These are phyloP conservation scores for Hypoxylon crocopeplum DNA, from an alignment of 495 filamentous ascomycete species.

Conservation along the genomic window DNA sequence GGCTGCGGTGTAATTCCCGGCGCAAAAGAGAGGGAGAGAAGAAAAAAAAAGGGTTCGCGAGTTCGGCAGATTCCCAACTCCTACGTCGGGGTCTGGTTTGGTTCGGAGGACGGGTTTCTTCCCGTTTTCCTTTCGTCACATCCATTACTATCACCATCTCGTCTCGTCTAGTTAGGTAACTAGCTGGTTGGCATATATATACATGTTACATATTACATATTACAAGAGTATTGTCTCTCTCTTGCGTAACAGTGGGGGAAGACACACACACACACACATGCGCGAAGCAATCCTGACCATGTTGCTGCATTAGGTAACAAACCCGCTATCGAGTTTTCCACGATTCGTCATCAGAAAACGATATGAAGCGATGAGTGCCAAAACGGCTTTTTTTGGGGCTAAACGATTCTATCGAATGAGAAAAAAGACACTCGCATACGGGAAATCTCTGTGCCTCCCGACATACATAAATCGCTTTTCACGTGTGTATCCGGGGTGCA, in stretches of 20 bases:
- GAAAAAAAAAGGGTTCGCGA: slow-evolving; percentile 21
- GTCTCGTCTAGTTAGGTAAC: too few species aligned
- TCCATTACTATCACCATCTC: slow-evolving; percentile 5
- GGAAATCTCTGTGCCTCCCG: slow-evolving; percentile 32
- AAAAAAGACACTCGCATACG: slow-evolving; percentile 9
- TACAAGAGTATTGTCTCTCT: too few species aligned
- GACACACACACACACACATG: background rate
- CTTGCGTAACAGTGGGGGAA: slow-evolving; percentile 3
- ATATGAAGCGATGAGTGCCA: too few species aligned
- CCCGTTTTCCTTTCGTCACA: slow-evolving; percentile 25
- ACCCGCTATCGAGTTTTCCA: slow-evolving; percentile 24
- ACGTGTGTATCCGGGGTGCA: slow-evolving; percentile 36
- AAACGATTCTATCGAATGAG: slow-evolving; percentile 22
- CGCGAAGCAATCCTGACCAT: slow-evolving; percentile 4
- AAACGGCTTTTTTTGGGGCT: too few species aligned
- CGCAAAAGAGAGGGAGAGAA: slow-evolving; percentile 27
- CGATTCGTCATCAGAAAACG: slow-evolving; percentile 22
- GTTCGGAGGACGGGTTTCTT: slow-evolving; percentile 1
- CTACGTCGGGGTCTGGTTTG: background rate
- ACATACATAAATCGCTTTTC: slow-evolving; percentile 19
- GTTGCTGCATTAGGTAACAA: slow-evolving; percentile 36
- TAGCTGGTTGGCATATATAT: background rate
- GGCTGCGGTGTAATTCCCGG: slow-evolving; percentile 39
- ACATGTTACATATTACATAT: too few species aligned
- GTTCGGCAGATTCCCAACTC: slow-evolving; percentile 28